Evolutionary conservation across 2,329 filamentous ascomycete species (phyloP), one percentile per base, ranked within the genome.

Genomic region (Nothomitra cinnamomea): DNA sequence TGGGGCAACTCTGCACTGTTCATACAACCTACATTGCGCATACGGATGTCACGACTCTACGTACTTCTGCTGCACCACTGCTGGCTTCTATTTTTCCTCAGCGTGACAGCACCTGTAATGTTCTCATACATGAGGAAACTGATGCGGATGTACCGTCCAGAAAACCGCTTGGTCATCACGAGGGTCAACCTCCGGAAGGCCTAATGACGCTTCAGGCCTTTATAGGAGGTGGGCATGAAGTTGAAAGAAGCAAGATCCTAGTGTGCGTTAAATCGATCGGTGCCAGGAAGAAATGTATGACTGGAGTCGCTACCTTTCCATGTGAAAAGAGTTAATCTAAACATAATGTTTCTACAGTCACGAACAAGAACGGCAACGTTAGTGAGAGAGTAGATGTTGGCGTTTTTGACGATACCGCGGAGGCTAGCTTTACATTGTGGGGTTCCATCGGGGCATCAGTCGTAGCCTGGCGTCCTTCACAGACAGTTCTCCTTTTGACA

Each of bases 221-320:
- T 60, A 64, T 76, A 1, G 67, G 72, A 40, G 73, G 73, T 1
- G 77, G 76, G 0, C 72, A 74, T 54, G 77, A 80, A 7, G 60
- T 64, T 1, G 70, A 72, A 36, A 70, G 67, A 0, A 7, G 13
- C 6, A 77, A 72, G 51, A 65, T 81, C 1, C 66, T 81, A 2
- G 72, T 80, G 0, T 76, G 77, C 51, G 74, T 81, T 2, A 77
- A 76, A 61, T 77, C 72, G 54, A 68, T 81, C 53, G 75, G 77
- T 0, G 68, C 69, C 4, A 70, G 68, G 51, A 77, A 74, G 62
- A 71, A 63, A 56, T 63, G 71, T 72, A 58, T 15, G 56, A 15
- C 24, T n/a, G n/a, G n/a, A 32, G 4, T 32, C 28, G 5, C 28
- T 10, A 32, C n/a, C 47, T 19, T n/a, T 42, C 40, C 40, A 15